Conservation (phyloP, 2,329 filamentous ascomycete genomes). For the Rugonectria rugulosa region DNA sequence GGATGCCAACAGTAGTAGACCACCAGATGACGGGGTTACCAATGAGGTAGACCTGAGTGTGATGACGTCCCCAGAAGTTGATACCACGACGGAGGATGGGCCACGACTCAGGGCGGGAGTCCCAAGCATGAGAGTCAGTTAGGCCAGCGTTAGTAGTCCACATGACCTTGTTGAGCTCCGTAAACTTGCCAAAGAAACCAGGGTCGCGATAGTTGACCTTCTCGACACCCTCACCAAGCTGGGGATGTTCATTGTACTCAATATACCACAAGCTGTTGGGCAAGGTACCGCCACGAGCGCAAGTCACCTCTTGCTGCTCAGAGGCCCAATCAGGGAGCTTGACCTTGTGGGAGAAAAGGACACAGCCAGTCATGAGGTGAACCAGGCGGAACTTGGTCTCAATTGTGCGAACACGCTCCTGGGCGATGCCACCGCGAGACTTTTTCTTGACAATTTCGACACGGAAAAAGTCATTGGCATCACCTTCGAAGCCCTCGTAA, state of each 20-base stretch:
- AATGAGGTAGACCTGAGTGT: constrained; percentile 95
- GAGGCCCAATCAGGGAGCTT: constrained; percentile 98
- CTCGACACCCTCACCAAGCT: constrained; percentile 77
- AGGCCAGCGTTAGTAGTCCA: constrained; percentile 98
- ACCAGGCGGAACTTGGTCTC: constrained; percentile 96
- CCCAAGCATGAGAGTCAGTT: constrained; percentile 97
- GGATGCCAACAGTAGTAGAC: constrained; percentile 80
- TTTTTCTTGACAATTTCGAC: constrained; percentile 93
- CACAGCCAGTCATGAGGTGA: constrained; percentile 96
- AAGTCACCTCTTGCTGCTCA: constrained; percentile 99
- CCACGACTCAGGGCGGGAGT: constrained; percentile 93
- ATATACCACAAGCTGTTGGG: constrained; percentile 99
- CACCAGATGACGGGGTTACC: constrained; percentile 97
- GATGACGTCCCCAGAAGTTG: constrained; percentile 97
- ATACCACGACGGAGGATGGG: constrained; percentile 91
- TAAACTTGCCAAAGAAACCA: constrained; percentile 97
- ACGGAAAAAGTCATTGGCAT: constrained; percentile 95
- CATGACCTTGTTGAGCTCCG: constrained; percentile 97
- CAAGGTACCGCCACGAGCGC: constrained; percentile 86
- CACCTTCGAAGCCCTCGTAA: constrained; percentile 94
- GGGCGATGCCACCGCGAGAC: constrained; percentile 80
- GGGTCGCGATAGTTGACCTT: constrained; percentile 96
- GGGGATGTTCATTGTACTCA: constrained; percentile 86
- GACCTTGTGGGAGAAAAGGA: constrained; percentile 97
- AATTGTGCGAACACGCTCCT: constrained; percentile 88